Evolutionary conservation across 371 early-diverging fungal species (phyloP).

Genomic region (Scutellospora calospora): DNA sequence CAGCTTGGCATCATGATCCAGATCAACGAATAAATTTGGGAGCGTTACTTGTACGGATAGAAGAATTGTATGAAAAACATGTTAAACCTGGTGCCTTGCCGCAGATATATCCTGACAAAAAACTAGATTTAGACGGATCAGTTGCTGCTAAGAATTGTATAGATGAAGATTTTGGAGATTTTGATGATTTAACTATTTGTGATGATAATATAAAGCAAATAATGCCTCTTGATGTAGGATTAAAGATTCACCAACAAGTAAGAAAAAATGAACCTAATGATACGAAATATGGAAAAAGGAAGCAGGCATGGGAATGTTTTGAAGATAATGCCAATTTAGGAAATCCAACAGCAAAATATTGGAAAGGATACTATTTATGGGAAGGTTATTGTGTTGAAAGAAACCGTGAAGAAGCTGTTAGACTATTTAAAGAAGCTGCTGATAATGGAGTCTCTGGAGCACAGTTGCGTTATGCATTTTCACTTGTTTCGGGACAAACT

Average conservation of each 20-base stretch:
- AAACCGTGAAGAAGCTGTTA: not conserved
- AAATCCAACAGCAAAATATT: slow-evolving; percentile 5
- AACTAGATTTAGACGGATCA: not conserved
- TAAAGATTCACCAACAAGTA: not conserved
- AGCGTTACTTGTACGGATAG: no score
- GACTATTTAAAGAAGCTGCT: slow-evolving; percentile 12
- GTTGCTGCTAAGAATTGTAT: not conserved
- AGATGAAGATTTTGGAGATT: no score
- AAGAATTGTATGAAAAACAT: no score
- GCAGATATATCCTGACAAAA: no score
- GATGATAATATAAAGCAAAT: not conserved
- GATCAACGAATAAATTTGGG: not conserved
- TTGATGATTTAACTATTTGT: no score
- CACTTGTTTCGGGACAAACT: no score
- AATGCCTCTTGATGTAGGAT: not conserved
- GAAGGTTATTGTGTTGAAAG: not conserved
- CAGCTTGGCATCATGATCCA: not conserved
- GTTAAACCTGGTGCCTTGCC: no score
- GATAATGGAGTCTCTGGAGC: slow-evolving; percentile 3
- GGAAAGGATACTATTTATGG: slow-evolving; percentile 27
- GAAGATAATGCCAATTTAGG: not conserved
- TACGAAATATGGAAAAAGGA: not conserved
- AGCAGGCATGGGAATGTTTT: slow-evolving; percentile 36
- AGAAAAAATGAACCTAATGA: not conserved
- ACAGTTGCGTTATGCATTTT: slow-evolving; percentile 20